phyloP scores from a whole-genome alignment of 2,329 filamentous ascomycete genomes.

The Penicillium aurantiogriseum region DNA sequence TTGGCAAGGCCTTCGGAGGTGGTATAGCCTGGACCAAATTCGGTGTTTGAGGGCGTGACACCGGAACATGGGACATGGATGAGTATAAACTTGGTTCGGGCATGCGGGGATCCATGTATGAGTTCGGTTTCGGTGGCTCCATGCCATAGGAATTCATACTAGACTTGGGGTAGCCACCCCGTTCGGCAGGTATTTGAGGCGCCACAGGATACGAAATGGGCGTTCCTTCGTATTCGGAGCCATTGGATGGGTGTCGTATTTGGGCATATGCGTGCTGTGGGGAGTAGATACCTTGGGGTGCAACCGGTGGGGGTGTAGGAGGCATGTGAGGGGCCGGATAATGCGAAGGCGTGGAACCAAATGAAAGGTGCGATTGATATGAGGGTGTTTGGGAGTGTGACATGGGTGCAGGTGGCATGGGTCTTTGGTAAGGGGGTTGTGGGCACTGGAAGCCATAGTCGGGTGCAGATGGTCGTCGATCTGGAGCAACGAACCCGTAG shows the following conservation, averaged over 20 bases:
- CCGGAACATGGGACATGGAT: constrained; percentile 33
- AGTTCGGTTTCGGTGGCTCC: constrained; percentile 27
- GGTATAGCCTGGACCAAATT: constrained; percentile 32
- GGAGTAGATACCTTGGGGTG: constrained; percentile 35
- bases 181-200: constrained; percentile 23
- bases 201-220: constrained; percentile 22
- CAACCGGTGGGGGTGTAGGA: constrained; percentile 44
- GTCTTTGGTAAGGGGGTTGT: constrained; percentile 35
- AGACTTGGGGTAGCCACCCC: constrained; percentile 28
- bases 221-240: constrained; percentile 34
- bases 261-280: constrained; percentile 37
- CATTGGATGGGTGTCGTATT: constrained; percentile 32
- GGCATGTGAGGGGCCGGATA: constrained; percentile 45
- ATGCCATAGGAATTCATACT: constrained; percentile 30
- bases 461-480: constrained; percentile 51
- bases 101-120: constrained; percentile 39
- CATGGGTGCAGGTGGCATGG: constrained; percentile 40
- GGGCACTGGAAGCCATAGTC: constrained; percentile 42
- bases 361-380: constrained; percentile 44
- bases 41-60: constrained; percentile 28
- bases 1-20: constrained; percentile 36
- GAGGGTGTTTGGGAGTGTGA: constrained; percentile 38
- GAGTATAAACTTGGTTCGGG: constrained; percentile 42
- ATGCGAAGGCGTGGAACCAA: constrained; percentile 40
- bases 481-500: constrained; percentile 42